These are phyloP conservation scores for Pleurotus platypus DNA, from an alignment of 768 basidiomycete genomes.

Conservation along the genomic window DNA sequence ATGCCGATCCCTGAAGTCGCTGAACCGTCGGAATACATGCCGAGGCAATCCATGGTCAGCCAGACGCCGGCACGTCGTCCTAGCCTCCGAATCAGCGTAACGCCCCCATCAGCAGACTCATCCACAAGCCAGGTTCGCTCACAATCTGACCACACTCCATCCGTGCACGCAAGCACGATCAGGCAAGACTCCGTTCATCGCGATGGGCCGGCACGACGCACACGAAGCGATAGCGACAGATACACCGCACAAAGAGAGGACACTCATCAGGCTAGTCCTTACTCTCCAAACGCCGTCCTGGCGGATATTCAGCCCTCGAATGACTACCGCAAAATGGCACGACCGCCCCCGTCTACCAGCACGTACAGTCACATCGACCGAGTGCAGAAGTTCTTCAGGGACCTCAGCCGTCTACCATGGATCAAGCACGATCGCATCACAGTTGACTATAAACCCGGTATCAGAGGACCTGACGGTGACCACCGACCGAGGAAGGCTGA, in stretches of 20 bases:
- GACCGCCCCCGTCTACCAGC: not conserved
- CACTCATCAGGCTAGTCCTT: not conserved
- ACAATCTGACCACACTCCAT: not conserved
- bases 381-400: constrained; percentile 1
- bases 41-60: not conserved
- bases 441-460: not conserved
- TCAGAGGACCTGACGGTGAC: not conserved
- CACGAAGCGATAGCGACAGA: not conserved
- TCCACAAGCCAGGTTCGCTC: not conserved
- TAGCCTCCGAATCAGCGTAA: constrained; percentile 1
- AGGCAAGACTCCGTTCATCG: not conserved
- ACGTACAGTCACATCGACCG: not conserved
- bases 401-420: not conserved
- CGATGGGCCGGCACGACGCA: not conserved
- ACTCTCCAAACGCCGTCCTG: not conserved
- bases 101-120: not conserved
- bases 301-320: not conserved
- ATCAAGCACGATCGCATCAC: constrained; percentile 1
- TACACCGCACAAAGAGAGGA: not conserved
- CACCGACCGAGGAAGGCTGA: not conserved
- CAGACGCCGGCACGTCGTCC: not conserved
- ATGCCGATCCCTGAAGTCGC: constrained; percentile 2
- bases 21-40: not conserved
- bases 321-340: constrained; percentile 4
- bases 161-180: not conserved